Conservation (phyloP, 257 asterid genomes). For the Striga asiatica region DNA sequence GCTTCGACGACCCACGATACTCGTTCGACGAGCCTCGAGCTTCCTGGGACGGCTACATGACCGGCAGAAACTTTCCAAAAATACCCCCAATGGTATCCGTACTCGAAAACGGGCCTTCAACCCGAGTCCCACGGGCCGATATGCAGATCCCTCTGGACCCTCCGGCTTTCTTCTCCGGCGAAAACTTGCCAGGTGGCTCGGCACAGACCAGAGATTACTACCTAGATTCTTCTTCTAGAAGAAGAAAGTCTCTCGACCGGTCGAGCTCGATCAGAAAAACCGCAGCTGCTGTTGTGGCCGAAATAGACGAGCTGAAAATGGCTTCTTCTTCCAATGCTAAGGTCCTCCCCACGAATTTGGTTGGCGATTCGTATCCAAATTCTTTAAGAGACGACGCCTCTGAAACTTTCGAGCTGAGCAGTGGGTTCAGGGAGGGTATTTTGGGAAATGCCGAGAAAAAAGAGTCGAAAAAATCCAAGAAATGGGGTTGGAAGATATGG, state of each 20-base stretch:
- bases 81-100: slow-evolving; percentile 71
- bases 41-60: slow-evolving; percentile 74
- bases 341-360: slow-evolving; percentile 41
- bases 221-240: slow-evolving; percentile 59
- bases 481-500: slow-evolving; percentile 69
- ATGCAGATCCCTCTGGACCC: slow-evolving; percentile 65
- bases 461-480: slow-evolving; percentile 46
- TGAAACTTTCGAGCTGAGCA: slow-evolving; percentile 59
- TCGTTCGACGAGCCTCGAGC: slow-evolving; percentile 88
- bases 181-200: slow-evolving; percentile 79
- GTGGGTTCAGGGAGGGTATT: slow-evolving; percentile 43
- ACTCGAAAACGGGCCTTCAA: too few species aligned
- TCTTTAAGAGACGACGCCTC: slow-evolving; percentile 69
- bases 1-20: slow-evolving; percentile 61
- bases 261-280: slow-evolving; percentile 65
- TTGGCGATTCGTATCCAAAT: slow-evolving; percentile 45
- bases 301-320: slow-evolving; percentile 59
- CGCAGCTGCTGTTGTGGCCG: slow-evolving; percentile 78
- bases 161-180: too few species aligned
- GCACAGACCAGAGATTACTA: slow-evolving; percentile 69
- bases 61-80: slow-evolving; percentile 53
- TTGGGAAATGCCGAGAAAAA: slow-evolving; percentile 38
- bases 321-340: slow-evolving; percentile 33
- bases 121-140: slow-evolving; percentile 47
- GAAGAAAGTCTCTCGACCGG: slow-evolving; percentile 95